phyloP scores from a whole-genome alignment of 2,329 filamentous ascomycete genomes.

The Aspergillus tamarii region DNA sequence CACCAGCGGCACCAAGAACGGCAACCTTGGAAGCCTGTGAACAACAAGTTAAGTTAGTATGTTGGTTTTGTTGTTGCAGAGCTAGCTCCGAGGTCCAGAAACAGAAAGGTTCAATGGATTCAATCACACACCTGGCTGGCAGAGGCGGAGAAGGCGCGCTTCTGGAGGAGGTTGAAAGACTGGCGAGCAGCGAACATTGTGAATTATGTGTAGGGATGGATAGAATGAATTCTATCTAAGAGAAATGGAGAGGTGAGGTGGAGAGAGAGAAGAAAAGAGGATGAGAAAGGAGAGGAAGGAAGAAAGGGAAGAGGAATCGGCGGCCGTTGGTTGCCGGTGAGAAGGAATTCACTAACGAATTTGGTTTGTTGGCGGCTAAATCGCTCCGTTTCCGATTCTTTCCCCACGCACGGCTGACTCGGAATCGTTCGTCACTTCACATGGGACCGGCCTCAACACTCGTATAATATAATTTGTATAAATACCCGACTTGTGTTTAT shows the following conservation, averaged over 20 bases:
- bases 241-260: constrained; percentile 14
- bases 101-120: constrained; percentile 7
- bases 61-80: background rate
- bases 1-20: constrained; percentile 94
- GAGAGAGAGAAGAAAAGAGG: constrained; percentile 4
- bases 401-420: constrained; percentile 16
- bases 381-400: constrained; percentile 26
- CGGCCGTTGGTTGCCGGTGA: constrained; percentile 25
- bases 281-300: constrained; percentile 17
- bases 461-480: background rate
- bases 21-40: constrained; percentile 91
- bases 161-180: constrained; percentile 62
- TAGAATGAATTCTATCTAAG: constrained; percentile 18
- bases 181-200: constrained; percentile 75
- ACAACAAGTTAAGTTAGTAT: constrained; percentile 18
- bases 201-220: constrained; percentile 25
- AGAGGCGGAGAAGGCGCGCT: constrained; percentile 79
- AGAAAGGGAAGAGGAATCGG: constrained; percentile 19
- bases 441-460: background rate
- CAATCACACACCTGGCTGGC: constrained; percentile 68
- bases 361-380: constrained; percentile 20
- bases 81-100: constrained; percentile 16
- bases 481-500: background rate
- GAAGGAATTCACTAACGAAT: constrained; percentile 14
- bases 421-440: constrained; percentile 2